These are phyloP conservation scores for Blastobotrys serpentis DNA, from an alignment of 1,139 yeast species.

Conservation along the genomic window DNA sequence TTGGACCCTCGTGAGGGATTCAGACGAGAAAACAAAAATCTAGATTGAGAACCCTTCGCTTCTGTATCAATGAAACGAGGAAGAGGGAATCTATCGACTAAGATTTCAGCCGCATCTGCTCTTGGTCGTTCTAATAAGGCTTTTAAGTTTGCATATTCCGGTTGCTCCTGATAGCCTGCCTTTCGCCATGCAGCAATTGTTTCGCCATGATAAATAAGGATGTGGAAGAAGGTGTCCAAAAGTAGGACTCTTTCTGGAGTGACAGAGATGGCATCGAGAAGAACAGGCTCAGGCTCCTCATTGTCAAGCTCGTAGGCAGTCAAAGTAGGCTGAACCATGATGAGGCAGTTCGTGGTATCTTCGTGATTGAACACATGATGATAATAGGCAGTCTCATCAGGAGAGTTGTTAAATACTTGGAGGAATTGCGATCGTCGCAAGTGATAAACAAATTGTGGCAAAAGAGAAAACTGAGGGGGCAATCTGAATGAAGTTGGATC, in stretches of 20 bases:
- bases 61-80: conserved; percentile 74
- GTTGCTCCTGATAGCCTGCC: conserved; percentile 63
- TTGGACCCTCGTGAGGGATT: conserved; percentile 58
- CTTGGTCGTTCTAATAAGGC: conserved; percentile 65
- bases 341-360: conserved; percentile 61
- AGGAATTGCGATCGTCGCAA: conserved; percentile 68
- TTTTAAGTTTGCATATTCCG: conserved; percentile 61
- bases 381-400: conserved; percentile 73
- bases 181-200: conserved; percentile 69
- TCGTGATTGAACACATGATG: conserved; percentile 67
- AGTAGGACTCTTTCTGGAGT: conserved; percentile 59
- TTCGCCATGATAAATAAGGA: conserved; percentile 67
- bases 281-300: conserved; percentile 58
- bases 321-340: conserved; percentile 76
- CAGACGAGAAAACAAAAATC: conserved; percentile 70
- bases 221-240: conserved; percentile 73
- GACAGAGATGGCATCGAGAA: conserved; percentile 66
- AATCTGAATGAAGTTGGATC: conserved; percentile 67
- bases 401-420: conserved; percentile 72
- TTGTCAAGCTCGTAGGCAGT: conserved; percentile 62
- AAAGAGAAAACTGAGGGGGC: conserved; percentile 64
- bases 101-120: conserved; percentile 62
- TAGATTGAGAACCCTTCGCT: conserved; percentile 76
- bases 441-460: conserved; percentile 75
- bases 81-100: conserved; percentile 68